A percentile compares a stretch with the other conserved stretches of the same genome.
Evolutionary conservation across 2,329 filamentous ascomycete species (phyloP).

Genomic region (Rhinocladiella similis): DNA sequence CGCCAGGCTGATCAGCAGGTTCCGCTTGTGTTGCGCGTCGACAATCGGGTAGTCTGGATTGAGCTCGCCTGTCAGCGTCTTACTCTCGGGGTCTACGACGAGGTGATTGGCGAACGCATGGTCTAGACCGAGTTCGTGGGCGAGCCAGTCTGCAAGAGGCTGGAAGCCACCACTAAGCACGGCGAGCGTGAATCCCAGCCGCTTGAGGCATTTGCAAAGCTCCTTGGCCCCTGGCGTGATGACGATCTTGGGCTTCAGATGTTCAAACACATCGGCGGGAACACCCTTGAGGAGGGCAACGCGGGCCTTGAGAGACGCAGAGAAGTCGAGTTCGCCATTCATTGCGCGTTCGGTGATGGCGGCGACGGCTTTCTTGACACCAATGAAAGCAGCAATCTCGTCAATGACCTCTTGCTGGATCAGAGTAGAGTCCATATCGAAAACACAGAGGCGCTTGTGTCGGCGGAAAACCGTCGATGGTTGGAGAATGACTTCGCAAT

Average conservation of each 20-base stretch:
- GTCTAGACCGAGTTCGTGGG: slow-evolving; percentile 76
- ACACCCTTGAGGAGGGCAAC: slow-evolving; percentile 81
- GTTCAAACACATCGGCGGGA: slow-evolving; percentile 73
- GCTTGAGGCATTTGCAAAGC: slow-evolving; percentile 72
- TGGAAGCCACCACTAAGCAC: slow-evolving; percentile 92
- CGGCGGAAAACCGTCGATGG: slow-evolving; percentile 70
- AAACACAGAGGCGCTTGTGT: slow-evolving; percentile 84
- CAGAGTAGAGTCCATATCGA: slow-evolving; percentile 98
- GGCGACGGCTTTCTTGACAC: slow-evolving; percentile 78
- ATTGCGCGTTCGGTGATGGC: slow-evolving; percentile 90
- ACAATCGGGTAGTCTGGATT: slow-evolving; percentile 57
- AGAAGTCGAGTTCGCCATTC: slow-evolving; percentile 93
- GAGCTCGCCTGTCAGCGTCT: slow-evolving; percentile 59
- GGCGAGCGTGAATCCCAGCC: slow-evolving; percentile 80
- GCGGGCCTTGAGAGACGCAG: slow-evolving; percentile 76
- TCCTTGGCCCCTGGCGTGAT: slow-evolving; percentile 79
- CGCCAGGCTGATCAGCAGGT: slow-evolving; percentile 56
- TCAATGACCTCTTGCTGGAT: slow-evolving; percentile 98
- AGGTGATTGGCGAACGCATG: slow-evolving; percentile 82
- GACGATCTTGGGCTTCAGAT: slow-evolving; percentile 71
- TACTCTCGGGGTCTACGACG: slow-evolving; percentile 47
- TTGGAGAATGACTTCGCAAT: slow-evolving; percentile 80
- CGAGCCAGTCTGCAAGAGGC: slow-evolving; percentile 84
- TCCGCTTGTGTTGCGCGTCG: slow-evolving; percentile 58
- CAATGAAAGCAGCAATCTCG: slow-evolving; percentile 81